Evolutionary conservation across 2,329 filamentous ascomycete species (phyloP), one percentile per base, ranked within the genome.

Genomic region (Hymenoscyphus infarciens): DNA sequence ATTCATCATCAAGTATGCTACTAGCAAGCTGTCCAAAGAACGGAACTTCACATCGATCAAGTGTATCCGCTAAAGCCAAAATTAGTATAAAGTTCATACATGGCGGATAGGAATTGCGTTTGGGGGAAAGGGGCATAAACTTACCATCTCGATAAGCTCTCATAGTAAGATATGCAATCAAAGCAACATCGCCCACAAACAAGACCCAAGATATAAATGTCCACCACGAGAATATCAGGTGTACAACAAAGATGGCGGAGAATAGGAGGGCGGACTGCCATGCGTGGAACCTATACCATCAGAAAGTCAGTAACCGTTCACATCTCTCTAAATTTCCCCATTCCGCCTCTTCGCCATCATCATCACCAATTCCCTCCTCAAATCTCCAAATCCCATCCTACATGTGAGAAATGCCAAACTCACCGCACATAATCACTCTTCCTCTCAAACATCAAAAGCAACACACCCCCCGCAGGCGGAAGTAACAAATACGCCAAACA

Each of bases 381-480:
- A n/a, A n/a, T n/a, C n/a, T n/a, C n/a, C n/a, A n/a, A n/a, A n/a
- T n/a, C n/a, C n/a, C n/a, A n/a, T n/a, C n/a, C n/a, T n/a, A n/a
- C n/a, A n/a, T n/a, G n/a, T n/a, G n/a, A n/a, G n/a, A n/a, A 19
- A 49, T n/a, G n/a, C 16, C 5, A 61, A 64, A 74, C 84, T 63
- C 77, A 94, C 90, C 95, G 85, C 62, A 99, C 95, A 76, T 97
- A 99, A 78, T 99, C 95, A 74, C 92, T 97, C 80, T 97, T 95
- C 73, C 93, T 87, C 82, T 99, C 95, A 66, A 94, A 75, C 54
- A 98, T 84, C 68, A 99, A 77, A 70, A 99, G 77, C 68, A 97
- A 75, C 29, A 97, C 91, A 2, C 90, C 91, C 2, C 94, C 95
- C 0, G 93, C 82, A 1, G 95, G 95, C 66, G 95, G 95, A 15